Evolutionary conservation across 257 asterid species (phyloP).

Genomic region (Solanum pennellii): DNA sequence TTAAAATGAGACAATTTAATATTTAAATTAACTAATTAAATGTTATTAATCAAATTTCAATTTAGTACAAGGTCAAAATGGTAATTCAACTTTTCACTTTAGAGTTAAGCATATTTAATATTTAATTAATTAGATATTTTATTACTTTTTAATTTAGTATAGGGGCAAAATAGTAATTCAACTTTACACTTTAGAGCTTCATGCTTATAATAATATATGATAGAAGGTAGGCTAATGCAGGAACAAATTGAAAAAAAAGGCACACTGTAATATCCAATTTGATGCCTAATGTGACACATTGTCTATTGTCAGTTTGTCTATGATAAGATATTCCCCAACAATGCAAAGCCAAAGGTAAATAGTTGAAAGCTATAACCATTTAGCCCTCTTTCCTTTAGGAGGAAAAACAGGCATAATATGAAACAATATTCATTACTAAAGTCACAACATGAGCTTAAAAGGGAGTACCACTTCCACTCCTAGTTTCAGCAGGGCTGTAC

Average conservation of each 20-base stretch:
- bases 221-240: not conserved
- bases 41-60: too few relatives aligned
- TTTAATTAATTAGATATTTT: too few relatives aligned
- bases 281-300: not conserved
- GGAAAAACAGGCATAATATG: constrained; percentile 4
- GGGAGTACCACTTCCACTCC: constrained; percentile 98
- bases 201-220: too few relatives aligned
- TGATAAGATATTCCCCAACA: not conserved
- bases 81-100: too few relatives aligned
- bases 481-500: constrained; percentile 93
- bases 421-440: constrained; percentile 15
- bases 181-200: too few relatives aligned
- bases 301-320: not conserved
- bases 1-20: too few relatives aligned
- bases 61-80: too few relatives aligned
- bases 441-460: constrained; percentile 29
- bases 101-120: too few relatives aligned
- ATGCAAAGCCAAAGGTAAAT: not conserved
- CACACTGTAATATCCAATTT: not conserved
- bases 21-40: too few relatives aligned
- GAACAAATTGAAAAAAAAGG: not conserved
- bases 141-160: too few relatives aligned
- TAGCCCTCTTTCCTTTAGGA: constrained; percentile 7
- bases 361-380: not conserved
- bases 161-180: too few relatives aligned